Evolutionary conservation across 1,284 basidiomycete species (phyloP).

Genomic region (Thelephora terrestris): DNA sequence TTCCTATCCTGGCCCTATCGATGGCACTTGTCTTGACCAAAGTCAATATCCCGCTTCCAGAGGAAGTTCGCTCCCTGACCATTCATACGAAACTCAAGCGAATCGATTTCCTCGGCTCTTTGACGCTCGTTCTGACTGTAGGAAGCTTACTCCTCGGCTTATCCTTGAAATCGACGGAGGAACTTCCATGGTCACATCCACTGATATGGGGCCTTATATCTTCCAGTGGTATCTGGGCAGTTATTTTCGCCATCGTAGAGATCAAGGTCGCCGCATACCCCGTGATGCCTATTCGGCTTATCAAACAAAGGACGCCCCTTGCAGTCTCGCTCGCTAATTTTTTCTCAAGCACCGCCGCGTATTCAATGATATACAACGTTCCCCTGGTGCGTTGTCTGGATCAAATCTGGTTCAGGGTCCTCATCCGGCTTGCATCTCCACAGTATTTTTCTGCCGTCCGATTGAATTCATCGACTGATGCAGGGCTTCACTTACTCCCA

Average conservation of each 20-base stretch:
- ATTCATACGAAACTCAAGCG: constrained; percentile 57
- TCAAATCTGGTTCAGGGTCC: constrained; percentile 2
- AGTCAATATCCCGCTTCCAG: constrained; percentile 60
- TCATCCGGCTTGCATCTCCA: constrained; percentile 6
- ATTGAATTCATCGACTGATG: constrained; percentile 57
- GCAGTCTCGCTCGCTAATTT: constrained; percentile 78
- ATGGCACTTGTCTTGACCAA: constrained; percentile 60
- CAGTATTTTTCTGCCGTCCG: constrained; percentile 83
- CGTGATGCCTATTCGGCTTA: constrained; percentile 74
- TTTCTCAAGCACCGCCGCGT: constrained; percentile 63
- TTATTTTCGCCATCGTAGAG: constrained; percentile 66
- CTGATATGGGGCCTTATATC: constrained; percentile 56
- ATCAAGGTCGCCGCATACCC: constrained; percentile 66
- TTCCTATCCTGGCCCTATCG: constrained; percentile 66
- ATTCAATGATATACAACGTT: constrained; percentile 81
- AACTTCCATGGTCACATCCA: constrained; percentile 67
- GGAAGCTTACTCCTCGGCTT: constrained; percentile 69
- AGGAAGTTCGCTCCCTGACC: constrained; percentile 47
- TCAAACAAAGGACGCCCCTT: constrained; percentile 67
- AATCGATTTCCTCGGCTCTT: constrained; percentile 76
- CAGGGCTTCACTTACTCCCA: constrained; percentile 78
- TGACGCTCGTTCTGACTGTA: constrained; percentile 68
- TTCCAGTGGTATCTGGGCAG: constrained; percentile 41
- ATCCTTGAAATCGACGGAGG: constrained; percentile 74
- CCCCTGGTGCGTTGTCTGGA: constrained; percentile 43